Percentiles rank a stretch among this genome's conserved stretches.
phyloP scores from a whole-genome alignment of 805 yeast genomes.

The Kodamaea sagamina region DNA sequence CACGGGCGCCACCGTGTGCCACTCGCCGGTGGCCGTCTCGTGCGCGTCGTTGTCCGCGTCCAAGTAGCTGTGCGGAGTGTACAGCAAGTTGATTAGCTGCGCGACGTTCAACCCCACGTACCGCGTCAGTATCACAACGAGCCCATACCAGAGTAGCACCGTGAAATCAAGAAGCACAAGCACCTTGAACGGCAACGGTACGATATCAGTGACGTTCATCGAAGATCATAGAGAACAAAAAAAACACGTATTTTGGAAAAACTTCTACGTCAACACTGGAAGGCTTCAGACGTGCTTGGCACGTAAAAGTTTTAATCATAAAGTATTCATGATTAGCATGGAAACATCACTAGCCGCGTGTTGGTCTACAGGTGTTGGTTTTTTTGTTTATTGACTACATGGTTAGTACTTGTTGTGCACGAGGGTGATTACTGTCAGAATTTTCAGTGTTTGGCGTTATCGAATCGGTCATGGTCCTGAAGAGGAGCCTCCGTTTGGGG shows the following conservation, averaged over 20 bases:
- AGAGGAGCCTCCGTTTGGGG: conserved; percentile 71
- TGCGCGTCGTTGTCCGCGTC: conserved; percentile 22
- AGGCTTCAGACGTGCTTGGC: conserved; percentile 38
- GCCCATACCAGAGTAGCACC: conserved; percentile 53
- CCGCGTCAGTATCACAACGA: conserved; percentile 40
- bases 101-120: conserved; percentile 46
- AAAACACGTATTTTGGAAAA: conserved; percentile 6
- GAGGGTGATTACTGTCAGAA: conserved; percentile 46
- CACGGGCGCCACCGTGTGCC: conserved; percentile 31
- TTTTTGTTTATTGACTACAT: conserved; percentile 7
- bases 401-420: conserved; percentile 16
- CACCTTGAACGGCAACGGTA: conserved; percentile 48
- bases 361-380: conserved; percentile 15
- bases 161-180: conserved; percentile 52
- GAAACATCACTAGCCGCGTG: conserved; percentile 49
- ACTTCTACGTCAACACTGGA: neutral
- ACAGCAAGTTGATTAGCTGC: conserved; percentile 44
- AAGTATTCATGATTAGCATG: conserved; percentile 64
- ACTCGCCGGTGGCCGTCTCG: conserved; percentile 31
- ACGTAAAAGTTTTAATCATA: conserved; percentile 44
- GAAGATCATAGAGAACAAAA: neutral
- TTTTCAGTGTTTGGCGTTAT: conserved; percentile 68
- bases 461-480: conserved; percentile 71
- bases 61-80: conserved; percentile 39
- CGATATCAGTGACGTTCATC: conserved; percentile 18